Conservation (phyloP, 73 alveolate species). For the Paraurostyla sp. region DNA sequence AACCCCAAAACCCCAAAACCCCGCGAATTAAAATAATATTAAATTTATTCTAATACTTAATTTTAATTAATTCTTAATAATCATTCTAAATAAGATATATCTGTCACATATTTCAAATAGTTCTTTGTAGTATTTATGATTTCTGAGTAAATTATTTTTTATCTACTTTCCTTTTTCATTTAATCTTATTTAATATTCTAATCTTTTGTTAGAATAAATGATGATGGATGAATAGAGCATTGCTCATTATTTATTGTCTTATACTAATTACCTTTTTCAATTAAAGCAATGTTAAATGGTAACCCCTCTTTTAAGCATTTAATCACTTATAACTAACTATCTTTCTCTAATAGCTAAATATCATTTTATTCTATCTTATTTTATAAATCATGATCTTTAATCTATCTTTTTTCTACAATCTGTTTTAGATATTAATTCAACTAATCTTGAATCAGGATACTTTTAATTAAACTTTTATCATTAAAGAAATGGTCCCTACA, state of each 20-base stretch:
- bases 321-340: conserved; percentile 67
- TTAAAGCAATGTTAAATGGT: conserved; percentile 78
- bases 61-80: conserved; percentile 16
- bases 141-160: conserved; percentile 79
- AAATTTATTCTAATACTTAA: not conserved
- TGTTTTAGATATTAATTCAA: conserved; percentile 71
- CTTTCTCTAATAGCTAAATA: conserved; percentile 57
- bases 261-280: conserved; percentile 72
- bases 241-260: conserved; percentile 78
- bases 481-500: conserved; percentile 91
- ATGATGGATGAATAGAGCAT: conserved; percentile 89
- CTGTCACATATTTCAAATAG: conserved; percentile 81
- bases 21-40: no score
- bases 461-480: conserved; percentile 89
- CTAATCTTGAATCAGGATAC: conserved; percentile 84
- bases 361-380: conserved; percentile 53
- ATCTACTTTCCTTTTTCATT: conserved; percentile 63
- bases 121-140: conserved; percentile 82
- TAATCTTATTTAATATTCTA: not conserved
- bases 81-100: not conserved
- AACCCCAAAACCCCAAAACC: conserved; percentile 43
- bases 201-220: conserved; percentile 70
- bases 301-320: conserved; percentile 84
- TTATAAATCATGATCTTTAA: not conserved
- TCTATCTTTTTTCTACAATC: conserved; percentile 36